Evolutionary conservation across 2,329 filamentous ascomycete genomes (phyloP).

Genomic region (Ophiostoma novo-ulmi): DNA sequence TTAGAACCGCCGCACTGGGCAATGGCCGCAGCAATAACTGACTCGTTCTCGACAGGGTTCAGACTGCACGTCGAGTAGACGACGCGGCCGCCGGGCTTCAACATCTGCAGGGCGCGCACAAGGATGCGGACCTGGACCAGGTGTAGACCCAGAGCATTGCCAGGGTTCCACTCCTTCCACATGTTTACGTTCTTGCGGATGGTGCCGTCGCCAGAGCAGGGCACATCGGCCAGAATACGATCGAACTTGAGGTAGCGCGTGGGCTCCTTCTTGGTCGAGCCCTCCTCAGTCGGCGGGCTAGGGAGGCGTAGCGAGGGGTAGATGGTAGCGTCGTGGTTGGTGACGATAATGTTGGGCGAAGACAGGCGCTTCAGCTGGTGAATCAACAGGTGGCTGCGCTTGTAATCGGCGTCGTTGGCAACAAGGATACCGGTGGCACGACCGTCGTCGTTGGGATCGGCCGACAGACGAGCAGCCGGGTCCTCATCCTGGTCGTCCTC

Average conservation of each 20-base stretch:
- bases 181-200: slow-evolving; percentile 87
- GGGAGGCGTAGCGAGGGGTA: slow-evolving; percentile 90
- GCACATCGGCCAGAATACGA: slow-evolving; percentile 91
- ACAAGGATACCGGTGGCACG: slow-evolving; percentile 86
- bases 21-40: slow-evolving; percentile 82
- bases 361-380: slow-evolving; percentile 97
- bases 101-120: slow-evolving; percentile 86
- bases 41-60: slow-evolving; percentile 97
- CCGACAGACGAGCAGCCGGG: slow-evolving; percentile 46
- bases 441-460: slow-evolving; percentile 68
- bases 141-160: slow-evolving; percentile 81
- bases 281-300: slow-evolving; percentile 41
- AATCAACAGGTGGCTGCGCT: slow-evolving; percentile 92
- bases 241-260: slow-evolving; percentile 83
- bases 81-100: slow-evolving; percentile 88
- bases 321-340: slow-evolving; percentile 94
- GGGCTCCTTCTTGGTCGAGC: slow-evolving; percentile 32
- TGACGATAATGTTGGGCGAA: slow-evolving; percentile 93
- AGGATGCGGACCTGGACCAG: slow-evolving; percentile 83
- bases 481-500: slow-evolving; percentile 34
- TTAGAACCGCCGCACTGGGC: slow-evolving; percentile 77
- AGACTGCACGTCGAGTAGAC: slow-evolving; percentile 99
- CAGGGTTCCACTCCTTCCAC: slow-evolving; percentile 92
- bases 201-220: slow-evolving; percentile 93
- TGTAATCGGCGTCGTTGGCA: slow-evolving; percentile 95